These are phyloP conservation scores for Endogone sp. DNA, from an alignment of 192 early-diverging fungal genomes.

Conservation along the genomic window DNA sequence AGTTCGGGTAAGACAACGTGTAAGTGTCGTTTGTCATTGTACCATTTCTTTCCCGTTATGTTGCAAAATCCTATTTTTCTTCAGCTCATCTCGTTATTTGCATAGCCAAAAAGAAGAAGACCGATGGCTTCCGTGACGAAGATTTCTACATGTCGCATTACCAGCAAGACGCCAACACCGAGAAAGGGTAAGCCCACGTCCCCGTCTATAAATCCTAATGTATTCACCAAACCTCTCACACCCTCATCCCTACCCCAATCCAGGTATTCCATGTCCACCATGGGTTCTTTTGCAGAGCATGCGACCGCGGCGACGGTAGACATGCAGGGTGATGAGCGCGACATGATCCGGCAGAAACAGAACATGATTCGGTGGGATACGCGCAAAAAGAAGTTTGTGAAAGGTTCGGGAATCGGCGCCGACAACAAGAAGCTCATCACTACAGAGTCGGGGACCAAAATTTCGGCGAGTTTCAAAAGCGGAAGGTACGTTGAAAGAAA, in stretches of 20 bases:
- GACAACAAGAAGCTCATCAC: slow-evolving; percentile 96
- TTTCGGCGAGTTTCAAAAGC: slow-evolving; percentile 85
- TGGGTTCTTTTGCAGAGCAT: slow-evolving; percentile 77
- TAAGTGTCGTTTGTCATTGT: background rate
- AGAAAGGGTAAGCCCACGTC: slow-evolving; percentile 77
- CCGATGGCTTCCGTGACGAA: slow-evolving; percentile 45
- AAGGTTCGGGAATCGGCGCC: slow-evolving; percentile 74
- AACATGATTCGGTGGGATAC: slow-evolving; percentile 87
- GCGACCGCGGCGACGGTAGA: slow-evolving; percentile 73
- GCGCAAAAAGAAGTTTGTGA: slow-evolving; percentile 90
- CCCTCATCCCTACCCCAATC: background rate
- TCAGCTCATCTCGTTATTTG: background rate
- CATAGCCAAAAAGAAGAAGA: background rate
- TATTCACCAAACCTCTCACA: too few species aligned
- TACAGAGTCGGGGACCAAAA: slow-evolving; percentile 85
- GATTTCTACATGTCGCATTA: slow-evolving; percentile 87
- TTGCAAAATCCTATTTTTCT: too few species aligned
- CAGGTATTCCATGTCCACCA: slow-evolving; percentile 59
- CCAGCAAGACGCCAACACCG: slow-evolving; percentile 82
- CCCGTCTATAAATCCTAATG: too few species aligned
- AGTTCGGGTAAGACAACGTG: background rate
- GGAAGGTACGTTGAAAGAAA: slow-evolving; percentile 52
- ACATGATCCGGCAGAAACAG: slow-evolving; percentile 48
- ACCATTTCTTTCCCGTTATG: too few species aligned
- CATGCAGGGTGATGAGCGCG: slow-evolving; percentile 78